phyloP scores from a whole-genome alignment of 1,284 basidiomycete genomes.

The Pyrrhoderma noxium region DNA sequence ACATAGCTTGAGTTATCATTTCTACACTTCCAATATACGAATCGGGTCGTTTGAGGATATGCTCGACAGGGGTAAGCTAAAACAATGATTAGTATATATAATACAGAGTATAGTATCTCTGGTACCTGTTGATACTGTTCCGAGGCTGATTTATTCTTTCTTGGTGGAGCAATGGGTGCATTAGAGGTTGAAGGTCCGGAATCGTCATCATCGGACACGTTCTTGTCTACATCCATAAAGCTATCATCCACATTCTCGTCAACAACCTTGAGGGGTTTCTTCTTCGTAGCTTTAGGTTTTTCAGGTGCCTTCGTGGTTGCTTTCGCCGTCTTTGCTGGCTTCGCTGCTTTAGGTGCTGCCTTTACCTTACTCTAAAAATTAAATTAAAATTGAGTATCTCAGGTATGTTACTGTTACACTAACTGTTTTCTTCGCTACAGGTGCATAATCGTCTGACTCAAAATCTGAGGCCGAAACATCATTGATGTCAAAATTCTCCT shows the following conservation, averaged over 20 bases:
- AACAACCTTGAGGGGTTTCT: constrained; percentile 61
- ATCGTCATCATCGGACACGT: constrained; percentile 32
- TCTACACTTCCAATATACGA: constrained; percentile 97
- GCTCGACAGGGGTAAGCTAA: constrained; percentile 93
- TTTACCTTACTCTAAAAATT: constrained; percentile 23
- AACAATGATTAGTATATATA: constrained; percentile 16
- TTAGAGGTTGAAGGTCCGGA: constrained; percentile 30
- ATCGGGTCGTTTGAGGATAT: constrained; percentile 94
- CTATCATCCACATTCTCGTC: constrained; percentile 46
- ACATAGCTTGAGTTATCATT: constrained; percentile 78
- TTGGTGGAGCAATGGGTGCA: constrained; percentile 27
- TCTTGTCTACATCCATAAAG: constrained; percentile 30
- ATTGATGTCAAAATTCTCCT: constrained; percentile 58
- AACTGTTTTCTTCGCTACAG: constrained; percentile 54
- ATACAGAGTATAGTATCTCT: constrained; percentile 5
- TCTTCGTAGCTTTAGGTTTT: constrained; percentile 49
- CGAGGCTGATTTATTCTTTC: constrained; percentile 80
- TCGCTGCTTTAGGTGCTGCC: constrained; percentile 23
- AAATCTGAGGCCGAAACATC: constrained; percentile 48
- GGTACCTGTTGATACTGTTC: constrained; percentile 89
- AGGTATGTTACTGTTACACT: background rate
- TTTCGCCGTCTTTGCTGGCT: constrained; percentile 21
- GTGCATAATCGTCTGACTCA: constrained; percentile 57
- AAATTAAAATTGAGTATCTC: constrained; percentile 2
- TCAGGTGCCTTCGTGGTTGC: constrained; percentile 31